Evolutionary conservation across 106 monocot genomes (phyloP), one percentile per base, ranked within the genome.

Genomic region (Agapanthus africanus): DNA sequence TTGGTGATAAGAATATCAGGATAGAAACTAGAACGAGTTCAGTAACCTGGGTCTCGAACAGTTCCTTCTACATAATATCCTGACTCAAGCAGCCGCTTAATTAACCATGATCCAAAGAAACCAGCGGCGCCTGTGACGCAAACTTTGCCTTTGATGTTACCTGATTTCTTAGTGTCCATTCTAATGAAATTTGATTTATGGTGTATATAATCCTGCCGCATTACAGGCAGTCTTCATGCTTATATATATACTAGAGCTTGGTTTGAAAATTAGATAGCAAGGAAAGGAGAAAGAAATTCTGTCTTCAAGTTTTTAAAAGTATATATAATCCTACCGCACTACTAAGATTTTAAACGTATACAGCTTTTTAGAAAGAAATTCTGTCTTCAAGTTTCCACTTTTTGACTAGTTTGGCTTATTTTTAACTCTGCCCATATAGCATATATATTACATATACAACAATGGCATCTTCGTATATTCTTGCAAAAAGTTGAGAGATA

Each of bases 1-100:
- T 32, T 1, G 25, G 15, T 23, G 23, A 39, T 23, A 65, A 25
- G 40, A 65, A 56, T 6, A 40, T 37, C 6, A 34, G 1, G 40
- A 40, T 10, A 9, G 27, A 1, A 31, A 22, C 19, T 18, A 36
- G 35, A 41, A 26, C 51, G 36, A 30, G 41, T 15, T 11, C 22
- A 2, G 14, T n/a, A 3, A 79, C 74, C 74, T 66, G 74, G 74
- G 40, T 74, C 74, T 74, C 74, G 46, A 40, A 74, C 74, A 35
- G 74, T 66, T 74, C 74, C 74, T 66, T 44, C 65, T 0, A 74
- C 74, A 54, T 54, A 31, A 46, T 74, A 74, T 74, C 74, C 73
- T 41, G 31, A 65, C 40, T 74, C 54, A 21, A 66, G 56, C 2
- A 74, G 66, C 22, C 31, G 22, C 56, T 74, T 74, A 39, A 74